Evolutionary conservation across 176 grass and related monocot species (phyloP).

Genomic region (Secale cereale): DNA sequence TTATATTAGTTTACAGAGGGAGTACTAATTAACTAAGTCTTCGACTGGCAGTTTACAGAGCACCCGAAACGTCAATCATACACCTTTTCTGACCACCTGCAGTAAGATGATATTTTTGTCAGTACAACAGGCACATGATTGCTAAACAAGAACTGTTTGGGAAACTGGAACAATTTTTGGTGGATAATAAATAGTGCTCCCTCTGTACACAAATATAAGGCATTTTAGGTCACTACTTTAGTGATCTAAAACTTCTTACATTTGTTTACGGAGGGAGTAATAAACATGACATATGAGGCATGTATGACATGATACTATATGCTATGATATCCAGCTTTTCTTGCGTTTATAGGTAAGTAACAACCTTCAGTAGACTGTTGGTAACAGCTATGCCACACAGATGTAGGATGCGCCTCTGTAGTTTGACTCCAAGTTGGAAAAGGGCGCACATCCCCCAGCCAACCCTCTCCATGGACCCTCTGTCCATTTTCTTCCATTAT

Average conservation of each 20-base stretch:
- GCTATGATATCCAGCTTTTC: not conserved
- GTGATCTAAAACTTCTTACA: too few relatives aligned
- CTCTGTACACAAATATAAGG: too few relatives aligned
- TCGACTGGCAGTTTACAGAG: not conserved
- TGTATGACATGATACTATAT: too few relatives aligned
- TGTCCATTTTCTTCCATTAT: not conserved
- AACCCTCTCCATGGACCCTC: not conserved
- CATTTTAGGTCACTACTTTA: too few relatives aligned
- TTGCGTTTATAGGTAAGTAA: not conserved
- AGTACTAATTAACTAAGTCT: too few relatives aligned
- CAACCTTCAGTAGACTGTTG: too few relatives aligned
- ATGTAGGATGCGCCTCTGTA: not conserved
- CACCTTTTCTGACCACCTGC: not conserved
- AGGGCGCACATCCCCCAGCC: not conserved
- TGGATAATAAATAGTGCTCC: too few relatives aligned
- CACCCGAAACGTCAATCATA: not conserved
- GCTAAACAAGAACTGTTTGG: not conserved
- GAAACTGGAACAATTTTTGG: not conserved
- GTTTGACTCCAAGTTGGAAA: not conserved
- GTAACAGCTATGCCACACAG: too few relatives aligned
- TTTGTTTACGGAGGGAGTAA: too few relatives aligned
- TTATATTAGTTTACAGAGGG: too few relatives aligned
- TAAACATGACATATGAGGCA: too few relatives aligned
- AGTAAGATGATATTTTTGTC: not conserved
- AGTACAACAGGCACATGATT: not conserved